Conservation (phyloP, 2,329 filamentous ascomycete species). For the Hypoxylon sp. region DNA sequence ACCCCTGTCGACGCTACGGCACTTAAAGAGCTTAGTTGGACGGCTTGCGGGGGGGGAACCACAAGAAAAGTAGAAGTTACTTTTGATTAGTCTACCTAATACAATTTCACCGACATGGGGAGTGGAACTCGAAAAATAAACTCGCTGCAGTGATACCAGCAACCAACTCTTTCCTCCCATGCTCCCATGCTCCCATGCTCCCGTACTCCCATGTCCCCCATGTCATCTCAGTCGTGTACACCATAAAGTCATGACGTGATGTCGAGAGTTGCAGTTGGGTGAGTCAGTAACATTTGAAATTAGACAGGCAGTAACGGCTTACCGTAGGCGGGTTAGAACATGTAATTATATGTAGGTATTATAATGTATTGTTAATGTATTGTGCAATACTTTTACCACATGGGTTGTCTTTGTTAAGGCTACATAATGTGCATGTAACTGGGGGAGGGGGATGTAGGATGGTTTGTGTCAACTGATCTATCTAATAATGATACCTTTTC, state of each 20-base stretch:
- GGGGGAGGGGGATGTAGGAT: not conserved
- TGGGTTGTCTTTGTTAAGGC: not conserved
- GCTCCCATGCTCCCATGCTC: too few species aligned
- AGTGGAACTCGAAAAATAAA: constrained; percentile 19
- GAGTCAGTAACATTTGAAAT: constrained; percentile 32
- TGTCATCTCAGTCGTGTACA: constrained; percentile 16
- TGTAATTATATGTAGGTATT: constrained; percentile 4
- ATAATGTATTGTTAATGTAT: constrained; percentile 10
- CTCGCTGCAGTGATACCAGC: constrained; percentile 5
- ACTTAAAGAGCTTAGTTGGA: constrained; percentile 46
- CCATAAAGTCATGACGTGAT: constrained; percentile 31
- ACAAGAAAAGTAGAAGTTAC: constrained; percentile 20
- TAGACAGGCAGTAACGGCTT: not conserved
- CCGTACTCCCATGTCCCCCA: not conserved
- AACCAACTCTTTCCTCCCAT: not conserved
- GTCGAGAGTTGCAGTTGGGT: constrained; percentile 34
- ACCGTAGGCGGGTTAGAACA: constrained; percentile 7
- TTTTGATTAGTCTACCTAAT: constrained; percentile 20
- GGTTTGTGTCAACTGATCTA: constrained; percentile 21
- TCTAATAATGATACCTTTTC: constrained; percentile 23
- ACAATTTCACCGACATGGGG: constrained; percentile 16
- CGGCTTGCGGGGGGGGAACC: constrained; percentile 34
- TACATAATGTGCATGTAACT: constrained; percentile 4
- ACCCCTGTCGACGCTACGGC: constrained; percentile 41
- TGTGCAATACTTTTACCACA: constrained; percentile 11